These are phyloP conservation scores for Penicillium griseofulvum DNA, from an alignment of 2,329 filamentous ascomycete species.

Conservation along the genomic window DNA sequence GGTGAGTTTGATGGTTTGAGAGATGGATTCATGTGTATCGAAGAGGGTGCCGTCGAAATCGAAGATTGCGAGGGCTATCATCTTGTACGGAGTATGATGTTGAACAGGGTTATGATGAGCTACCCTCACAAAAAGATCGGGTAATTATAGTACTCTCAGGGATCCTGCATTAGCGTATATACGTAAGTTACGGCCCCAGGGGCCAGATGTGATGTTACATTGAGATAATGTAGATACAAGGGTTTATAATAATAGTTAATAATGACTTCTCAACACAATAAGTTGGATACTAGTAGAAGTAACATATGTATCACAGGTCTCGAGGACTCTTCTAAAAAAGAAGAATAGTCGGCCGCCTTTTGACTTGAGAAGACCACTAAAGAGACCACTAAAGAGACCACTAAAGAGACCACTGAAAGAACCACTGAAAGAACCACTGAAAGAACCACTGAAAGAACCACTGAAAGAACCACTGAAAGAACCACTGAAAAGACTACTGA, in stretches of 20 bases:
- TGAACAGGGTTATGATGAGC: too few species aligned
- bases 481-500: too few species aligned
- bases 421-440: too few species aligned
- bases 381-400: too few species aligned
- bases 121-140: neutral
- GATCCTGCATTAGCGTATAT: neutral
- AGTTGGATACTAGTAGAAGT: neutral
- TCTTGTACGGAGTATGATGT: neutral
- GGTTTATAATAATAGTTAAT: neutral
- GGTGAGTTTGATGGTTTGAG: conserved; percentile 14
- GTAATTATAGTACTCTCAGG: neutral
- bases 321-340: too few species aligned
- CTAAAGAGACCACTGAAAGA: too few species aligned
- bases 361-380: too few species aligned
- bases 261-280: neutral
- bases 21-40: conserved; percentile 18
- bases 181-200: neutral
- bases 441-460: too few species aligned
- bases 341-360: too few species aligned
- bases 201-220: neutral
- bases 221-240: neutral
- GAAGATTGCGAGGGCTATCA: conserved; percentile 15
- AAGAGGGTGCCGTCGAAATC: conserved; percentile 22
- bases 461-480: too few species aligned
- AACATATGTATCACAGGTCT: too few species aligned